phyloP scores from a whole-genome alignment of 768 basidiomycete genomes.

The Suillus brevipes region DNA sequence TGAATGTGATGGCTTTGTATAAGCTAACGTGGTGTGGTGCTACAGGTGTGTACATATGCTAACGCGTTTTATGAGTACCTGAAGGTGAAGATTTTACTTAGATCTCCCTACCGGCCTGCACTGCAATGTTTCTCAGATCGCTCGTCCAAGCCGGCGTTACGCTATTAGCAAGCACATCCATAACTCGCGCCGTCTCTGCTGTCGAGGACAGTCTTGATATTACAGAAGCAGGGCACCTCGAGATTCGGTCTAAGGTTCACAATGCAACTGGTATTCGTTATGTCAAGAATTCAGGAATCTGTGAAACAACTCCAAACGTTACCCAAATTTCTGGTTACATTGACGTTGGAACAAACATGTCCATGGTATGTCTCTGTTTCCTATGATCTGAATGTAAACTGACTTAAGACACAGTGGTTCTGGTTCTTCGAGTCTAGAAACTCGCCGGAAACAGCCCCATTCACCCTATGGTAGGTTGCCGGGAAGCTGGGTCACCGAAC shows the following conservation, averaged over 20 bases:
- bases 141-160: not conserved
- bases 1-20: no score
- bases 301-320: slow-evolving; percentile 66
- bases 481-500: not conserved
- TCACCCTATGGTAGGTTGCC: slow-evolving; percentile 56
- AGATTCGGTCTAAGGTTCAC: slow-evolving; percentile 24
- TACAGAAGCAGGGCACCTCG: not conserved
- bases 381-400: not conserved
- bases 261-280: slow-evolving; percentile 41
- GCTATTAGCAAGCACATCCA: slow-evolving; percentile 5
- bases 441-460: slow-evolving; percentile 59
- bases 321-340: slow-evolving; percentile 65
- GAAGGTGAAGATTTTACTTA: not conserved
- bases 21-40: no score
- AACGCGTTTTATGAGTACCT: not conserved
- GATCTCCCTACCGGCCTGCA: not conserved
- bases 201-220: not conserved
- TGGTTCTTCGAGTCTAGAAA: slow-evolving; percentile 72
- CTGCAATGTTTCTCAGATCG: slow-evolving; percentile 17
- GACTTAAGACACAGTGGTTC: slow-evolving; percentile 55
- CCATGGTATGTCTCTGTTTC: slow-evolving; percentile 43
- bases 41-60: no score
- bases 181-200: slow-evolving; percentile 6
- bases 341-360: slow-evolving; percentile 56
- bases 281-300: slow-evolving; percentile 59